Evolutionary conservation across 257 asterid genomes (phyloP).

Genomic region (Fraxinus anomala): DNA sequence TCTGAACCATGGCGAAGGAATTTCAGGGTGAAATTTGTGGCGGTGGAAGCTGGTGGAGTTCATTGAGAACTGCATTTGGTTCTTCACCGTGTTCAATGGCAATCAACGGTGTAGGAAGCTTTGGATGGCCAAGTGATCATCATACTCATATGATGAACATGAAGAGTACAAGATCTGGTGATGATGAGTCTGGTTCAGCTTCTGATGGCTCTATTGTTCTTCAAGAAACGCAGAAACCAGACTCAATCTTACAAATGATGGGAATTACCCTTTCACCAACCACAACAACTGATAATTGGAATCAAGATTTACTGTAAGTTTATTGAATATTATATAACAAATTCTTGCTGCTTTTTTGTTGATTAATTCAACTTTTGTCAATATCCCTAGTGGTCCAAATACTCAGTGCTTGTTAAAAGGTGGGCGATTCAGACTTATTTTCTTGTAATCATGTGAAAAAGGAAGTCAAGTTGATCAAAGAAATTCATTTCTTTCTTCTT

Average conservation of each 20-base stretch:
- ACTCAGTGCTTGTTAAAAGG: constrained; percentile 24
- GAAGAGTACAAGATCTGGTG: constrained; percentile 37
- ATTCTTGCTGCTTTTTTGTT: constrained; percentile 1
- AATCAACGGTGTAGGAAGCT: constrained; percentile 38
- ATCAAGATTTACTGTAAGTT: constrained; percentile 60
- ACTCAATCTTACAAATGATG: constrained; percentile 28
- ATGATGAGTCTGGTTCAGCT: constrained; percentile 46
- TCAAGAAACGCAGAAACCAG: constrained; percentile 28
- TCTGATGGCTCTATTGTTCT: constrained; percentile 43
- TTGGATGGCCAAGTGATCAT: constrained; percentile 46
- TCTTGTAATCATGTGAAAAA: constrained; percentile 35
- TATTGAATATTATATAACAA: neutral
- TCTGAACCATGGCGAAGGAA: constrained; percentile 55
- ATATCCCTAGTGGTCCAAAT: constrained; percentile 23
- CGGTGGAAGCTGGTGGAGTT: constrained; percentile 58
- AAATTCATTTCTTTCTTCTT: constrained; percentile 39
- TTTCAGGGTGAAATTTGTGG: constrained; percentile 58
- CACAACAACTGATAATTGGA: constrained; percentile 39
- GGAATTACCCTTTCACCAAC: constrained; percentile 33
- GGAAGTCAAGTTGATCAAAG: constrained; percentile 41
- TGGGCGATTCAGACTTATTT: constrained; percentile 22
- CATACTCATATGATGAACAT: constrained; percentile 27
- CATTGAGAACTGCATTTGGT: constrained; percentile 50
- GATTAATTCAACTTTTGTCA: neutral
- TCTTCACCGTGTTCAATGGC: constrained; percentile 57